Base-by-base conservation (phyloP, 495 filamentous ascomycete genomes). In the Recurvomyces mirabilis region DNA sequence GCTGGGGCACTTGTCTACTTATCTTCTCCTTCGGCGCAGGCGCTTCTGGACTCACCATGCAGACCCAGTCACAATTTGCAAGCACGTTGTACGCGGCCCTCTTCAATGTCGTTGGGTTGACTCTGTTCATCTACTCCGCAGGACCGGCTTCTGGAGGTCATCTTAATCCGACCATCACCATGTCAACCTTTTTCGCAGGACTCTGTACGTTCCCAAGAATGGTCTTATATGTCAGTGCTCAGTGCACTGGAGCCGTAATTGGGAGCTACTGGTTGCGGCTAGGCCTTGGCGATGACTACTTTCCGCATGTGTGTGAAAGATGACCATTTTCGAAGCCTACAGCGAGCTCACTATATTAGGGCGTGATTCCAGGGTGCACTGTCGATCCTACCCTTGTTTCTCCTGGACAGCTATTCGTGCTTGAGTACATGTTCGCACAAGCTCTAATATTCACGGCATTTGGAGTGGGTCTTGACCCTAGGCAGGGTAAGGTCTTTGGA, bases 131-230 rank as follows among this genome's bases (percentile, higher is more conserved):
- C 33, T 54, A 35, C 47, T 28, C 41, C 3, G 38, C 36, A 22
- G 47, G 14, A 1, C 41, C 41, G 10, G 52, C 45, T 2, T 54
- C 52, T 12, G 52, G 52, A 11, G 48, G 47, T 5, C 48, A 51
- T 37, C 52, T 54, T 13, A 54, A 54, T 22, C 52, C 52, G 1
- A 41, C 34, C 10, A 54, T 54, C 26, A 51, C 52, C 4, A 20
- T 51, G 4, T 47, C 41, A 1, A 54, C 52, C 4, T 54, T 54
- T 42, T 51, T 41, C 19, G 41, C 41, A 1, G 44, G 48, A 1
- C 48, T 54, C 14, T 38, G 13, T 9, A 51, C 52, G 5, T 20
- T 51, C 11, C 41, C 52, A 1, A 30, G 52, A 22, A 24, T 42
- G 3, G 42, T 54, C n/a, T 41, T 54, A 5, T 54, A 51, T 29